Evolutionary conservation across 164 flowering plant genomes (phyloP), one percentile per base, ranked within the genome.

Genomic region (Chimonanthus salicifolius): DNA sequence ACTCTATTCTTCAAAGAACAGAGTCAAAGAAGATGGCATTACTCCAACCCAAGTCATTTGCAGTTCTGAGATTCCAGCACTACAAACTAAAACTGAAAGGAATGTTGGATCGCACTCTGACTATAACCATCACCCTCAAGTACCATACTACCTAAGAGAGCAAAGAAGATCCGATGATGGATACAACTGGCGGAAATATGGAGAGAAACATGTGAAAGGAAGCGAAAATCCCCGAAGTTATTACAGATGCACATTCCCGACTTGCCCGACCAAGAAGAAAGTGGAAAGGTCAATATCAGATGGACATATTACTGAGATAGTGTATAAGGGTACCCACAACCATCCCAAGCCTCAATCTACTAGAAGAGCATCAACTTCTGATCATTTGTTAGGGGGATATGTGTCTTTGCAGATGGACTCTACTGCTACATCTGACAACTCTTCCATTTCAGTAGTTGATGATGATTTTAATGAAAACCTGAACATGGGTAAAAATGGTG

Each of bases 141-240:
- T 84, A 13, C 15, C 81, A 49, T 87, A 80, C n/a, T 78, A 78
- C 69, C 46, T 74, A 7, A 84, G 90, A 79, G 88, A 88, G 68
- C 84, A 84, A 13, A 83, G 81, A 71, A 87, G 79, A 74, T 80
- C 88, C 18, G 97, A 92, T 7, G 97, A 92, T 77, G 97, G 97
- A 3, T 92, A 89, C 78, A 89, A 87, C 21, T 92, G 97, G 97
- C 85, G 95, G 67, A 92, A 92, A 74, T 92, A 92, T 68, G 97
- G 97, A 0, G 95, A 92, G 69, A 92, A 92, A 74, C 92, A 89
- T 71, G 90, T 90, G 50, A 92, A 92, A 77, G 95, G 95, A 51
- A 89, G 92, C 11, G 94, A 92, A 72, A 87, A 90, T 58, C 95
- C 95, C 0, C 81, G 95, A 0, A 89, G 95, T 71, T 92, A 92